These are phyloP conservation scores for Pythium aphanidermatum DNA, from an alignment of 352 stramenopile genomes.

Conservation along the genomic window DNA sequence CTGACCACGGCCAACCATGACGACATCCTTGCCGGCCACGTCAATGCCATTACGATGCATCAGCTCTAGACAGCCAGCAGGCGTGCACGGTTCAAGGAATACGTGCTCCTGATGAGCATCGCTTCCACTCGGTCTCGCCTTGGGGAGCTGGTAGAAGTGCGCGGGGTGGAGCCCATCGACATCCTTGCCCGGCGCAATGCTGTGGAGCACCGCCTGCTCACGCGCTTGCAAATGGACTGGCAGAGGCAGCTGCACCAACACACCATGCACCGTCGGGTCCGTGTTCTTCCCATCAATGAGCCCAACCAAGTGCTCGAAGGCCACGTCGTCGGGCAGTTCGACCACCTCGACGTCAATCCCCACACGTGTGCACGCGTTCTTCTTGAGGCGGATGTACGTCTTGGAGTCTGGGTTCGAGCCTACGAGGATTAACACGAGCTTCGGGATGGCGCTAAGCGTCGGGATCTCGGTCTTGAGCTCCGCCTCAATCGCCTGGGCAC, in stretches of 20 bases:
- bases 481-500: conserved; percentile 72
- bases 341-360: conserved; percentile 87
- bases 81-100: conserved; percentile 90
- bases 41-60: conserved; percentile 68
- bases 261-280: conserved; percentile 89
- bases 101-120: conserved; percentile 51
- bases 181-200: conserved; percentile 92
- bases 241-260: conserved; percentile 92
- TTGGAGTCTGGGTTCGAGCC: conserved; percentile 90
- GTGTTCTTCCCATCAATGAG: conserved; percentile 82
- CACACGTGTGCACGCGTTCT: conserved; percentile 94
- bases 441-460: conserved; percentile 46
- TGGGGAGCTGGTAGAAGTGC: conserved; percentile 93
- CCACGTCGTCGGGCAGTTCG: conserved; percentile 38
- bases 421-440: conserved; percentile 94
- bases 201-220: conserved; percentile 89
- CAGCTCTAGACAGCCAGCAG: conserved; percentile 74
- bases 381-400: conserved; percentile 98
- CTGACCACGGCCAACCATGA: conserved; percentile 96
- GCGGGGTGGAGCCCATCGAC: conserved; percentile 98
- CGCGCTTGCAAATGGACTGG: conserved; percentile 48
- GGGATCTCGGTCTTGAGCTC: conserved; percentile 79
- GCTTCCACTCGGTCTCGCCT: conserved; percentile 4
- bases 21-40: conserved; percentile 93
- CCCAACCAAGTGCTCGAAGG: conserved; percentile 40